Evolutionary conservation across 1,284 basidiomycete genomes (phyloP).

Genomic region (Pascua sp.): DNA sequence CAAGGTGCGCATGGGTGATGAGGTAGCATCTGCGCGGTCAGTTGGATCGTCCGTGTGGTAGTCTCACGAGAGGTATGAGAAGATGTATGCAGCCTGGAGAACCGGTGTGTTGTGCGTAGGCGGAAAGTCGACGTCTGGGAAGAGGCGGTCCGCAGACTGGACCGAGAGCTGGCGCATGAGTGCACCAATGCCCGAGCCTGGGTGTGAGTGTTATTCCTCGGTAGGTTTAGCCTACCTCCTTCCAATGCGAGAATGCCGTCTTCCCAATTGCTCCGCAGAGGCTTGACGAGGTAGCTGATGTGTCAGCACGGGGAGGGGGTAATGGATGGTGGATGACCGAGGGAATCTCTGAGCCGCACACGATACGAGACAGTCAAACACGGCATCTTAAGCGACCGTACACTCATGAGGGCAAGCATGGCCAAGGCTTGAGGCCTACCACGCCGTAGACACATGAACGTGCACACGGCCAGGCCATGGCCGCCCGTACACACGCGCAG

Average conservation of each 20-base stretch:
- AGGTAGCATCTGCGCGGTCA: conserved; percentile 40
- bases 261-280: conserved; percentile 35
- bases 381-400: too few species aligned
- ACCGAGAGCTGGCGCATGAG: conserved; percentile 27
- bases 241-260: conserved; percentile 46
- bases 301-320: conserved; percentile 6
- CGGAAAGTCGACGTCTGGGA: conserved; percentile 38
- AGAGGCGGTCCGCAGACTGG: conserved; percentile 17
- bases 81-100: conserved; percentile 45
- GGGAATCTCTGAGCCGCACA: too few species aligned
- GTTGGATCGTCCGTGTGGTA: background rate
- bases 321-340: too few species aligned
- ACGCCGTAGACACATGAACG: too few species aligned
- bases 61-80: conserved; percentile 42
- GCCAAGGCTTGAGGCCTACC: too few species aligned
- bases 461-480: too few species aligned
- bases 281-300: conserved; percentile 41
- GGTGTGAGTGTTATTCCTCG: background rate
- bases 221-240: conserved; percentile 36
- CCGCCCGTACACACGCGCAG: too few species aligned
- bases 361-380: too few species aligned
- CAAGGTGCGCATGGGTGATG: conserved; percentile 48
- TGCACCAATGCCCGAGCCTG: conserved; percentile 48
- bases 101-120: conserved; percentile 35
- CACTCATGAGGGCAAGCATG: too few species aligned